Evolutionary conservation across 2,329 filamentous ascomycete genomes (phyloP), one percentile per base, ranked within the genome.

Genomic region (Thelonectria blattea): DNA sequence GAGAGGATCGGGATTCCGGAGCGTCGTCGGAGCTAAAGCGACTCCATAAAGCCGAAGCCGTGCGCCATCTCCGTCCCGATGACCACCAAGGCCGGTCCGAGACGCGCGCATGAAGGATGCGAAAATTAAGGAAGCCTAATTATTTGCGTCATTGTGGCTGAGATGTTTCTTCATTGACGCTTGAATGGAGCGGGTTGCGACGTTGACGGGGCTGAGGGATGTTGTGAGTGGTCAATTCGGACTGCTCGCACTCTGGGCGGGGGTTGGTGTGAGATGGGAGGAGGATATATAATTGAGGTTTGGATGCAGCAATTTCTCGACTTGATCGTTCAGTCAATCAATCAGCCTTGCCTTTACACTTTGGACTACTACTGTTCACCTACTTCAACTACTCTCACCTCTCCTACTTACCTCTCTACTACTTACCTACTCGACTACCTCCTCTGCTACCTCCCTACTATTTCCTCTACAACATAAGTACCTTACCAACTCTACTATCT

Each of bases 11-110:
- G 61, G 24, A 60, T 65, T 68, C 45, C 58, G 55, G 57, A 37
- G 32, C 47, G 41, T 50, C 22, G 43, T 64, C 59, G 57, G 64
- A 58, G 56, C 39, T 63, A 56, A 18, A 7, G 46, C 30, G 42
- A 45, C 48, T 39, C 56, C 56, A 58, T 68, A 62, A 65, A 68
- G 34, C 61, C 64, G 59, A 66, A 58, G 41, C 48, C 50, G 58
- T 64, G 46, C 18, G 18, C 48, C 58, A 67, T 62, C 48, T 55
- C 64, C 64, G 62, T 55, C 58, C 56, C 48, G 63, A 51, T 22
- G 12, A 47, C 39, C 18, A 54, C 22, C 53, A 60, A 60, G 42
- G 45, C 53, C 42, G 51, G 41, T 54, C 43, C 57, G 52, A 56
- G 27, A 30, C 32, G 18, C 14, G 30, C 41, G 46, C 37, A n/a